Evolutionary conservation across 768 basidiomycete genomes (phyloP), one percentile per base, ranked within the genome.

Genomic region (Naganishia onofrii): DNA sequence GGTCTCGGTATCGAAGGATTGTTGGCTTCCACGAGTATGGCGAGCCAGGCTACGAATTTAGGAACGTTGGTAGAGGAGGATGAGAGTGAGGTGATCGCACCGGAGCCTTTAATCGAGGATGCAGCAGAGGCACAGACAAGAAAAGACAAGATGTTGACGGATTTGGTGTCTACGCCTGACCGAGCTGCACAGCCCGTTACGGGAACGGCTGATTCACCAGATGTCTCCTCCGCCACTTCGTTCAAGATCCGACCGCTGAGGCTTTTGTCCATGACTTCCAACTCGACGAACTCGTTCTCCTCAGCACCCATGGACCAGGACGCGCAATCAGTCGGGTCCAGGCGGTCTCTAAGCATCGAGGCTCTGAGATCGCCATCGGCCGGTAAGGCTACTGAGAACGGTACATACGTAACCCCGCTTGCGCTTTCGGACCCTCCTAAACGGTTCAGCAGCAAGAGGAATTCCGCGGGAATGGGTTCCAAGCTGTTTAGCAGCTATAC

Each of bases 21-120:
- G 60, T 10, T 63, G 21, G 60, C 60, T 36, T 63, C 60, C 34
- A 63, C 60, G 21, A 44, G 60, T 63, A 63, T 63, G 60, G 60
- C 60, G 13, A 63, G 60, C 28, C 60, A 63, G 19, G 60, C 60
- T 38, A 63, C 60, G 42, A 63, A 63, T 46, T 15, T 63, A 23
- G 60, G 60, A n/a, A 63, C 60, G 23, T 29, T 63, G 38, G 10
- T 63, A 12, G 60, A 63, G 42, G 60, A 63, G 60, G 60, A 63
- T 63, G 60, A 63, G 26, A 36, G 57, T 58, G 60, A 63, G 29
- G 60, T 44, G 23, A 42, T 17, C 15, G 23, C 60, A 9, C 13
- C 42, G 36, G 60, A 32, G 19, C 48, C 48, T 51, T 2, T 3
- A n/a, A 23, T 51, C 1, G 48, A 51, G 1, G n/a, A 21, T n/a